Evolutionary conservation across 1,284 basidiomycete species (phyloP), one percentile per base, ranked within the genome.

Genomic region (Singerocomus inundabilis): DNA sequence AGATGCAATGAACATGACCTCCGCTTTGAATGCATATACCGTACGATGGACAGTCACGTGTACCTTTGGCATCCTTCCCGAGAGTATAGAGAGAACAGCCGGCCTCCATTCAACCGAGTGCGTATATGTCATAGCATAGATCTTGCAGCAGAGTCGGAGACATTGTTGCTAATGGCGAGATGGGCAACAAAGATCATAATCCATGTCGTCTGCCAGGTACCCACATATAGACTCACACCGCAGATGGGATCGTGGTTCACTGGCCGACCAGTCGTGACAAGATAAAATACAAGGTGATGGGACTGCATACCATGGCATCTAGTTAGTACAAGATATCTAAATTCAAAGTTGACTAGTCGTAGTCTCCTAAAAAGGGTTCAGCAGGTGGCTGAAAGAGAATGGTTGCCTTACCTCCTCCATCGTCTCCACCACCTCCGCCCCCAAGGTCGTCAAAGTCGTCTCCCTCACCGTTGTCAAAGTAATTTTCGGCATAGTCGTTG

Each of bases 401-500:
- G 28, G 26, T 11, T 31, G 13, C 34, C 61, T 61, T 16, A 61
- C 73, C 76, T 59, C 79, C 85, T 43, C 78, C 87, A 16, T 71
- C 77, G 15, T 75, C 84, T 15, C 75, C 85, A n/a, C 76, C 78
- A 2, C 69, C 82, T 2, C 81, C 85, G 12, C 78, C 87, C 9
- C 84, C 88, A 10, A 88, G 68, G 57, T 88, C 82, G 58, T 91
- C 88, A 46, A 78, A 67, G 60, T 91, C 86, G 48, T 91, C 88
- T 5, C 75, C 82, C 67, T 91, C 88, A 24, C 88, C 88, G 52
- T 89, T 90, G 64, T 91, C 88, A 64, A 91, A 91, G 74, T 91
- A 91, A 62, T 91, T 88, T 53, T 86, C 85, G 2, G 84, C 88
- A 55, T 91, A 91, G 56, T 91, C 88, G 55, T 91, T 90, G 67